Conservation (phyloP, 1,139 yeast genomes). For the Yamadazyma oceani region DNA sequence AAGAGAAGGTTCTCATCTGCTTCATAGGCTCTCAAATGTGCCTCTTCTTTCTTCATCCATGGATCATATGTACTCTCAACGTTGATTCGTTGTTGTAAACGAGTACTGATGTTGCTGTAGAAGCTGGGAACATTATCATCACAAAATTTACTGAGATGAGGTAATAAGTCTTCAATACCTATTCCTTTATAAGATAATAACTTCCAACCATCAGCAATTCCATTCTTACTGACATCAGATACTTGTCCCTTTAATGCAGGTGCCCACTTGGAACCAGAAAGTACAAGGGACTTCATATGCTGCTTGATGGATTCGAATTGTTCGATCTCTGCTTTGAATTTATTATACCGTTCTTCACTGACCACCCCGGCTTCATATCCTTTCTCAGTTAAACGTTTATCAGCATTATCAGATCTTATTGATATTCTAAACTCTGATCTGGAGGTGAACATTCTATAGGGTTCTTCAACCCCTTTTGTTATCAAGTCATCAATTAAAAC, state of each 20-base stretch:
- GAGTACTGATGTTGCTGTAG: conserved; percentile 39
- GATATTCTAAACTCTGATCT: conserved; percentile 90
- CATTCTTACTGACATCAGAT: conserved; percentile 30
- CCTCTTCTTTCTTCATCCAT: conserved; percentile 70
- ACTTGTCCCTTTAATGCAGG: conserved; percentile 50
- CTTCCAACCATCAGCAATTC: conserved; percentile 46
- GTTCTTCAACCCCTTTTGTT: conserved; percentile 96
- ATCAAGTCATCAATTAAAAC: conserved; percentile 91
- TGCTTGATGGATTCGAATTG: conserved; percentile 46
- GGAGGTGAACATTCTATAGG: conserved; percentile 97
- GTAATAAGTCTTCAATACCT: conserved; percentile 28
- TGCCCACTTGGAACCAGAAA: conserved; percentile 67
- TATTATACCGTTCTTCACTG: conserved; percentile 54
- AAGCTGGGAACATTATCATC: conserved; percentile 21
- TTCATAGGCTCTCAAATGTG: conserved; percentile 71
- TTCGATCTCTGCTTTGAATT: conserved; percentile 45
- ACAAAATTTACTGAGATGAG: conserved; percentile 27
- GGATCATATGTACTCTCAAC: conserved; percentile 85
- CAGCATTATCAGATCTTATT: conserved; percentile 93
- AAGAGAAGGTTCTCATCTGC: conserved; percentile 76
- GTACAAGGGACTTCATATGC: conserved; percentile 44
- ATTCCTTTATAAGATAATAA: conserved; percentile 42
- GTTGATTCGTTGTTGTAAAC: conserved; percentile 62
- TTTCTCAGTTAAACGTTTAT: conserved; percentile 67
- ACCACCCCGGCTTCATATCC: conserved; percentile 75